Percentiles rank a stretch among this genome's conserved stretches.
Conservation (phyloP, 2,329 filamentous ascomycete species). For the Pseudocercospora pini-densiflorae region DNA sequence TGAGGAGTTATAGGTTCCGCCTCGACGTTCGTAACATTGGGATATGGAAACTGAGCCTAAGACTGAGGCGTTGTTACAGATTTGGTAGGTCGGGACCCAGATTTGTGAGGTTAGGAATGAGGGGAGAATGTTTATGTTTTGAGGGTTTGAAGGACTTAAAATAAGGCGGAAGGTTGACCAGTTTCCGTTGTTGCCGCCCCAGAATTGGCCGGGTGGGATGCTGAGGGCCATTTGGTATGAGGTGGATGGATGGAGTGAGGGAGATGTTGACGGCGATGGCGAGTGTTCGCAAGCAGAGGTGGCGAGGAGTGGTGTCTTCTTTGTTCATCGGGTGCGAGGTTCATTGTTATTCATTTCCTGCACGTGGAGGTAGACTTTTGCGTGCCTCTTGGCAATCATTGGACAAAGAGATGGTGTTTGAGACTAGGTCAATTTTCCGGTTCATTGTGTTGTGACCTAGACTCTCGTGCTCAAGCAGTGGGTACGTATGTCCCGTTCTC, state of each 20-base stretch:
- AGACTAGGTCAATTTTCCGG: not conserved
- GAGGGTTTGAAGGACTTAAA: not conserved
- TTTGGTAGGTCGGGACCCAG: not conserved
- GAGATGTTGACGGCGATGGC: not conserved
- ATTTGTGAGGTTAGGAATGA: slow-evolving; percentile 7
- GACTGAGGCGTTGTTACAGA: not conserved
- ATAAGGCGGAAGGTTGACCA: slow-evolving; percentile 7
- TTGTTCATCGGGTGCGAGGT: not conserved
- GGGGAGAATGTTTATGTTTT: slow-evolving; percentile 6
- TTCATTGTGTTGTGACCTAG: not conserved
- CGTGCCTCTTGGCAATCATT: not conserved
- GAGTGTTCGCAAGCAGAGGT: not conserved
- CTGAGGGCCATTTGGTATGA: slow-evolving; percentile 8
- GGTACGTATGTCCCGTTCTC: not conserved
- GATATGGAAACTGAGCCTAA: not conserved
- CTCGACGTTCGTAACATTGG: not conserved
- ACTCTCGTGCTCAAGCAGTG: not conserved
- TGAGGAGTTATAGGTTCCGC: not conserved
- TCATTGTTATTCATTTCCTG: not conserved
- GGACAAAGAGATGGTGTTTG: not conserved
- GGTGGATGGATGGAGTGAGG: not conserved
- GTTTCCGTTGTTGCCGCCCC: slow-evolving; percentile 12
- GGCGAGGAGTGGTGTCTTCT: not conserved
- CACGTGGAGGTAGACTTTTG: not conserved
- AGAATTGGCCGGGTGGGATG: slow-evolving; percentile 6